phyloP scores from a whole-genome alignment of 2,329 filamentous ascomycete species.

The Westerdykella ornata region DNA sequence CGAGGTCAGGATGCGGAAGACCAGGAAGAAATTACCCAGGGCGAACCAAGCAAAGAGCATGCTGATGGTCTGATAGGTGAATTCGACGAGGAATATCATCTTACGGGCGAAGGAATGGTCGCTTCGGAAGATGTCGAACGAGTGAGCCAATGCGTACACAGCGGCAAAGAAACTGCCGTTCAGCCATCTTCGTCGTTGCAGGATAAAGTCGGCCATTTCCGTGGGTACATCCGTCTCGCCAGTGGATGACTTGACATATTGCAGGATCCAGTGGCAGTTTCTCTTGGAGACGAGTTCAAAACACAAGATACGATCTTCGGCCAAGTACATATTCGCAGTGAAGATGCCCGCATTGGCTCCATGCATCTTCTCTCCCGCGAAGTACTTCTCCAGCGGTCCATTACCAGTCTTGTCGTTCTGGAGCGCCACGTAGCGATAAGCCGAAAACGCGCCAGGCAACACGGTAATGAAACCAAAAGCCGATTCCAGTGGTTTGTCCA shows the following conservation, averaged over 20 bases:
- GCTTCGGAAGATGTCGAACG: slow-evolving; percentile 91
- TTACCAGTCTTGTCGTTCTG: slow-evolving; percentile 95
- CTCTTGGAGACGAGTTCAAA: slow-evolving; percentile 97
- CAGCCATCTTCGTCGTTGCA: slow-evolving; percentile 92
- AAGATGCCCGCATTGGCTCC: slow-evolving; percentile 91
- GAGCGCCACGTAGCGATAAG: slow-evolving; percentile 87
- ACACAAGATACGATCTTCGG: slow-evolving; percentile 96
- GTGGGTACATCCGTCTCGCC: slow-evolving; percentile 97
- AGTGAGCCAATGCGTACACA: slow-evolving; percentile 89
- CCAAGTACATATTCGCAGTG: slow-evolving; percentile 98
- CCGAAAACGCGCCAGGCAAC: slow-evolving; percentile 94
- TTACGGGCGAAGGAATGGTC: slow-evolving; percentile 84
- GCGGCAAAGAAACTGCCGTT: slow-evolving; percentile 98
- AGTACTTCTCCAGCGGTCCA: slow-evolving; percentile 93
- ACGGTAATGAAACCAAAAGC: slow-evolving; percentile 98
- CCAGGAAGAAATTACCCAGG: slow-evolving; percentile 97
- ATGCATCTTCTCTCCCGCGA: slow-evolving; percentile 93
- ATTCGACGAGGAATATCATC: slow-evolving; percentile 84
- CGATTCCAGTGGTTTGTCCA: slow-evolving; percentile 95
- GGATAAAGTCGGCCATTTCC: slow-evolving; percentile 85
- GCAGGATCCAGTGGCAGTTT: slow-evolving; percentile 94
- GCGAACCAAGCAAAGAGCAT: slow-evolving; percentile 99
- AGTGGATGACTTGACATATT: slow-evolving; percentile 95
- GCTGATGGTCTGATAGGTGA: slow-evolving; percentile 87
- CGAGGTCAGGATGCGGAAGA: slow-evolving; percentile 92